Conservation (phyloP, 2,329 filamentous ascomycete genomes). For the Claviceps quebecensis region DNA sequence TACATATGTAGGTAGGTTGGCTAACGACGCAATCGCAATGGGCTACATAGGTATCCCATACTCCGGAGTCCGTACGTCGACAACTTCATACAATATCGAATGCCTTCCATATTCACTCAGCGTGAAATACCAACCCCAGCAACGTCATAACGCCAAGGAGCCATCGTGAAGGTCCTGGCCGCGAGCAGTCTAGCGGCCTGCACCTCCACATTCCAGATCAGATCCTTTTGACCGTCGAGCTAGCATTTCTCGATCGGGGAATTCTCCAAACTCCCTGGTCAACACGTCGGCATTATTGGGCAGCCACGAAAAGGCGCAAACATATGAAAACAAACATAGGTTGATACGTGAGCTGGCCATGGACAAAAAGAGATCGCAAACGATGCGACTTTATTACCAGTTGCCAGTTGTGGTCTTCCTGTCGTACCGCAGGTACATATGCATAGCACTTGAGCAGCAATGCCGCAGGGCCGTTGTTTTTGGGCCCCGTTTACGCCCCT, state of each 20-base stretch:
- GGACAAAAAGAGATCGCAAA: too few relatives aligned
- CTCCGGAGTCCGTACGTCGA: too few relatives aligned
- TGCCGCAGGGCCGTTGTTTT: background rate
- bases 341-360: too few relatives aligned
- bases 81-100: too few relatives aligned
- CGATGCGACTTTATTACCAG: too few relatives aligned
- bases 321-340: background rate
- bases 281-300: background rate
- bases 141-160: background rate
- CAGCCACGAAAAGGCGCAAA: background rate
- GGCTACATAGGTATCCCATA: too few relatives aligned
- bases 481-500: too few relatives aligned
- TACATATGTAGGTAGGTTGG: too few relatives aligned
- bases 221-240: background rate
- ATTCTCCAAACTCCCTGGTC: background rate
- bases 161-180: background rate
- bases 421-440: background rate
- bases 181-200: background rate
- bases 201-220: background rate
- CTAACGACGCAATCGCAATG: too few relatives aligned
- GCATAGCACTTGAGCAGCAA: background rate
- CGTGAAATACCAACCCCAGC: too few relatives aligned
- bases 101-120: too few relatives aligned
- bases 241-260: background rate
- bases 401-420: background rate